These are phyloP conservation scores for Phenoliferia sp. DNA, from an alignment of 1,284 basidiomycete species.

Conservation along the genomic window DNA sequence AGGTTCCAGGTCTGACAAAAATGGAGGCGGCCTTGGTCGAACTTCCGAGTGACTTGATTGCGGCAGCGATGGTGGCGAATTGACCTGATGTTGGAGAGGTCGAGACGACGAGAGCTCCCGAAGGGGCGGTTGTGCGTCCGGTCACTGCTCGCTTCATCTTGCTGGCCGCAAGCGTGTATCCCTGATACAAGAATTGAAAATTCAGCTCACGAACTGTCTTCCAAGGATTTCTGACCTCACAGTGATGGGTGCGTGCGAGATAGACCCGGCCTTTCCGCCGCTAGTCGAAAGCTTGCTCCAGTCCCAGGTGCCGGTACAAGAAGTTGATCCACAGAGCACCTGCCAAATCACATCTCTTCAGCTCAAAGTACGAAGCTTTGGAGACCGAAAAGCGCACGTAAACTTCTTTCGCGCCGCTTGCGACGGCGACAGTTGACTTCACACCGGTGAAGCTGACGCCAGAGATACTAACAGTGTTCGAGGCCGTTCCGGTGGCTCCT, in stretches of 20 bases:
- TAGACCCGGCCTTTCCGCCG: neutral
- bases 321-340: neutral
- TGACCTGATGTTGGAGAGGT: neutral
- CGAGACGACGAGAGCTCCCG: neutral
- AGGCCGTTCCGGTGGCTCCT: slow-evolving; percentile 27
- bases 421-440: slow-evolving; percentile 14
- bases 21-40: neutral
- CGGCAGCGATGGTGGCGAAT: neutral
- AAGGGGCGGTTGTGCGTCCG: neutral
- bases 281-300: neutral
- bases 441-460: slow-evolving; percentile 20
- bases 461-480: slow-evolving; percentile 20
- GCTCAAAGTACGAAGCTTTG: no score
- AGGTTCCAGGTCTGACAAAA: neutral
- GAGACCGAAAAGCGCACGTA: slow-evolving; percentile 9
- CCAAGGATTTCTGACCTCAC: neutral
- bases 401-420: slow-evolving; percentile 9
- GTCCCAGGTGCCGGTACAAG: neutral
- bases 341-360: neutral
- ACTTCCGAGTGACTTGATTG: neutral
- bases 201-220: neutral
- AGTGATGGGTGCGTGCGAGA: neutral
- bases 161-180: neutral
- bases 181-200: neutral
- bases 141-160: neutral